phyloP scores from a whole-genome alignment of 352 stramenopile genomes.

The Phytophthora hibernalis region DNA sequence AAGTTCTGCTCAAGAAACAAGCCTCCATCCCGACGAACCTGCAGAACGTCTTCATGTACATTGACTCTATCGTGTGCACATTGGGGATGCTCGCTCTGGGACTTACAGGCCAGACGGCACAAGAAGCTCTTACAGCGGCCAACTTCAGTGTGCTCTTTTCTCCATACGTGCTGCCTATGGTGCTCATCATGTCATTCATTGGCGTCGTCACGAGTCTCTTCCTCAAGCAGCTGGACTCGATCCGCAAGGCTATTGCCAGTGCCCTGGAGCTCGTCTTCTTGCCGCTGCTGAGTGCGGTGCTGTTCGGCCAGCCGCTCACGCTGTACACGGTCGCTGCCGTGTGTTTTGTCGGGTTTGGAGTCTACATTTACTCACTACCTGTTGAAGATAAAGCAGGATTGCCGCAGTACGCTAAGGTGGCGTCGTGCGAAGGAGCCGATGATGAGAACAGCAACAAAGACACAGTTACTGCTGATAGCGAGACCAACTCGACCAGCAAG shows the following conservation, averaged over 20 bases:
- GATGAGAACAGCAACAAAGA: conserved; percentile 16
- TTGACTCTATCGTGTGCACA: conserved; percentile 81
- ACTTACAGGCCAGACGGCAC: conserved; percentile 72
- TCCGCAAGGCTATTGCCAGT: conserved; percentile 83
- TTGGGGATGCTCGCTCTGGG: conserved; percentile 69
- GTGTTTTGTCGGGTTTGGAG: conserved; percentile 70
- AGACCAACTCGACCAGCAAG: conserved; percentile 18
- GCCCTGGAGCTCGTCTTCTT: conserved; percentile 79
- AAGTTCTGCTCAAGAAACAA: conserved; percentile 84
- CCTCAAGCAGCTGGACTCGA: conserved; percentile 81
- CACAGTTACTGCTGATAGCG: background rate
- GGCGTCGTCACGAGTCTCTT: conserved; percentile 85
- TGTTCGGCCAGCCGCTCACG: conserved; percentile 73
- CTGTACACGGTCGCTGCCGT: conserved; percentile 62
- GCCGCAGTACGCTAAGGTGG: conserved; percentile 39
- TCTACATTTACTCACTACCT: conserved; percentile 84
- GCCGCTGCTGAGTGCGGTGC: conserved; percentile 61
- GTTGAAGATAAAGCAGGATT: conserved; percentile 38
- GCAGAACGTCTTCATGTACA: conserved; percentile 89
- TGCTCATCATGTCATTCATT: conserved; percentile 87
- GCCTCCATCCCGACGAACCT: conserved; percentile 72
- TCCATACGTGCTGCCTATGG: conserved; percentile 77
- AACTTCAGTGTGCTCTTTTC: conserved; percentile 76
- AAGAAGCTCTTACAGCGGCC: conserved; percentile 51
- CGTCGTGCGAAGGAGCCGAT: conserved; percentile 14